phyloP scores from a whole-genome alignment of 805 yeast species.

The Sungouiozyma ichnusensis region DNA sequence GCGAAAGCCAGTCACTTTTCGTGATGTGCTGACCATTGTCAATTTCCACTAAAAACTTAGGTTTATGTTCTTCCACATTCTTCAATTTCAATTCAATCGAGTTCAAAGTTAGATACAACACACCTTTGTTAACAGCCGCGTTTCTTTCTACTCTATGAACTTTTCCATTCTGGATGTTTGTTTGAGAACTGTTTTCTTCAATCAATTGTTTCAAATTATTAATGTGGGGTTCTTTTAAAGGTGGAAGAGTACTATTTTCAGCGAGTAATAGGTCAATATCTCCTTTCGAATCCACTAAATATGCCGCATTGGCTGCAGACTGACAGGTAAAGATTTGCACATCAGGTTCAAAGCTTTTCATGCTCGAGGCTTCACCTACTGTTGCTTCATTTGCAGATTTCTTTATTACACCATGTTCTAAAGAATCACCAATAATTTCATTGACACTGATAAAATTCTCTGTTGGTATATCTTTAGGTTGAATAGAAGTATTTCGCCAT shows the following conservation, averaged over 20 bases:
- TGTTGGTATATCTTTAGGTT: neutral
- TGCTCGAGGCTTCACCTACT: conserved; percentile 15
- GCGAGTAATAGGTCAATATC: no score
- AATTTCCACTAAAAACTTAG: conserved; percentile 39
- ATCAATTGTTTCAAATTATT: neutral
- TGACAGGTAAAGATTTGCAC: conserved; percentile 1
- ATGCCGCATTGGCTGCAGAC: neutral
- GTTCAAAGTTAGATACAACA: conserved; percentile 42
- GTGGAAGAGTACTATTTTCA: conserved; percentile 1
- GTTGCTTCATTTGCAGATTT: conserved; percentile 16
- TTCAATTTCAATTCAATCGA: conserved; percentile 40
- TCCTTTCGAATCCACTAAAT: no score
- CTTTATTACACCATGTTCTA: conserved; percentile 8
- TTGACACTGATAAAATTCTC: conserved; percentile 1
- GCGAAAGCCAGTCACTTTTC: conserved; percentile 42
- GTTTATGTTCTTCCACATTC: conserved; percentile 35
- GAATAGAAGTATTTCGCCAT: conserved; percentile 3
- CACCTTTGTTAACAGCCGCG: conserved; percentile 30
- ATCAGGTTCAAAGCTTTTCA: conserved; percentile 15
- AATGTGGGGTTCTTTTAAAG: neutral
- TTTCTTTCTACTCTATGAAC: neutral
- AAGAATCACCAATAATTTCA: conserved; percentile 11
- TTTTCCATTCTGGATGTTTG: neutral
- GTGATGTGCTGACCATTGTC: conserved; percentile 81
- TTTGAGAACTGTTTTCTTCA: no score